A percentile compares a stretch with the other conserved stretches of the same genome.
These are phyloP conservation scores for Candida tunisiensis DNA, from an alignment of 1,139 yeast species.

Conservation along the genomic window DNA sequence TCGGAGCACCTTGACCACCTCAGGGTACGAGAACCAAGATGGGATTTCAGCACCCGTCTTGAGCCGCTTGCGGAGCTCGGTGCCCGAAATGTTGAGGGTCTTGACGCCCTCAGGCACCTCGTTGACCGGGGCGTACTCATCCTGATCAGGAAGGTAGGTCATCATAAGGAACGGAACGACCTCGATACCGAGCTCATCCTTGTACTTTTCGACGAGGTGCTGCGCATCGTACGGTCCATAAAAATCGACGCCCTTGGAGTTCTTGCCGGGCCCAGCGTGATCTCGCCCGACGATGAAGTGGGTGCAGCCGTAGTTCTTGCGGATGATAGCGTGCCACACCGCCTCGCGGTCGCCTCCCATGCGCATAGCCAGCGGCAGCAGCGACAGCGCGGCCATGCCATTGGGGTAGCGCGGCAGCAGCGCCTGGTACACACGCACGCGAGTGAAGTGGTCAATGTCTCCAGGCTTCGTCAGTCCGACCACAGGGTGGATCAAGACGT, in stretches of 20 bases:
- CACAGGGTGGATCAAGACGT: slow-evolving; percentile 86
- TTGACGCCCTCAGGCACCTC: slow-evolving; percentile 67
- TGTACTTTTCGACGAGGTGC: slow-evolving; percentile 59
- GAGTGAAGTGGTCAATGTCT: slow-evolving; percentile 93
- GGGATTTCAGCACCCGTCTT: slow-evolving; percentile 83
- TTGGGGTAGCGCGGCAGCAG: slow-evolving; percentile 83
- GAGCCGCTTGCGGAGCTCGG: slow-evolving; percentile 79
- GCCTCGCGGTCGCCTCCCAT: slow-evolving; percentile 99
- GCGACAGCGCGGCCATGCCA: slow-evolving; percentile 79
- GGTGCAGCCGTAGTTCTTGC: slow-evolving; percentile 93
- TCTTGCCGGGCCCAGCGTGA: slow-evolving; percentile 95
- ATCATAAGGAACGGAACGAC: slow-evolving; percentile 97
- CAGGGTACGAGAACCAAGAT: slow-evolving; percentile 95
- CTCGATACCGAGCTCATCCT: slow-evolving; percentile 66
- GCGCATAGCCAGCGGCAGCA: slow-evolving; percentile 93
- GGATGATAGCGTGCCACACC: slow-evolving; percentile 93
- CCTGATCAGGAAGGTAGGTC: slow-evolving; percentile 88
- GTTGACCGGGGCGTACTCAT: slow-evolving; percentile 90
- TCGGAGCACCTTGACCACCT: slow-evolving; percentile 80
- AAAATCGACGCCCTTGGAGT: slow-evolving; percentile 86
- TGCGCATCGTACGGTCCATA: slow-evolving; percentile 98
- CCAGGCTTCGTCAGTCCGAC: slow-evolving; percentile 97
- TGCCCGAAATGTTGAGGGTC: slow-evolving; percentile 88
- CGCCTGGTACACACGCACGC: slow-evolving; percentile 90
- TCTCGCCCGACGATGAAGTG: slow-evolving; percentile 97